A percentile compares a stretch with the other conserved stretches of the same genome.
Evolutionary conservation across 2,329 filamentous ascomycete genomes (phyloP).

Genomic region (Pseudogymnoascus sp.): DNA sequence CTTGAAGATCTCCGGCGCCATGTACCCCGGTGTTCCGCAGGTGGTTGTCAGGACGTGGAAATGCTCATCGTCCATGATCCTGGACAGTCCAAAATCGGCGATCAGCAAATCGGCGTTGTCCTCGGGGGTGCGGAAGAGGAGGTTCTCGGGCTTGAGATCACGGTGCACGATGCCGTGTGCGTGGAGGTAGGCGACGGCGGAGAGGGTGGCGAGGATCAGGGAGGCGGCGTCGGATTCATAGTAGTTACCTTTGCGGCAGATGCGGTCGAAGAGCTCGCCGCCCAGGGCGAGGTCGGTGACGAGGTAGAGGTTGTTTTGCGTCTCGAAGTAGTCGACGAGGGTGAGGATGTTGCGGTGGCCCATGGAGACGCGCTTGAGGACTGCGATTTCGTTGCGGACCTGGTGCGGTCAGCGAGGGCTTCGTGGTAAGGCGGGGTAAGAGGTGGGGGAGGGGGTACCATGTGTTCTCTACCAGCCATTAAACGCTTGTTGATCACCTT

Average conservation of each 20-base stretch:
- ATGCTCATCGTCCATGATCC: slow-evolving; percentile 98
- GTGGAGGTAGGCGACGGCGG: slow-evolving; percentile 96
- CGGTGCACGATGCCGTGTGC: slow-evolving; percentile 98
- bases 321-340: slow-evolving; percentile 98
- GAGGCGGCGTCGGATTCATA: slow-evolving; percentile 96
- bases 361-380: slow-evolving; percentile 97
- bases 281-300: slow-evolving; percentile 95
- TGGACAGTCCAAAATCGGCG: slow-evolving; percentile 83
- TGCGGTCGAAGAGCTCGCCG: slow-evolving; percentile 95
- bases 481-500: slow-evolving; percentile 99
- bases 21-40: slow-evolving; percentile 95
- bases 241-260: slow-evolving; percentile 97
- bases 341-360: slow-evolving; percentile 97
- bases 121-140: slow-evolving; percentile 93
- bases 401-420: too few species aligned
- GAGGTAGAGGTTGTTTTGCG: slow-evolving; percentile 98
- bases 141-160: slow-evolving; percentile 94
- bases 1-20: slow-evolving; percentile 99
- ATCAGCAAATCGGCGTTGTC: slow-evolving; percentile 96
- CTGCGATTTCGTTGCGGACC: slow-evolving; percentile 96
- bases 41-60: slow-evolving; percentile 97
- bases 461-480: slow-evolving; percentile 96
- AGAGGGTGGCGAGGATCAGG: slow-evolving; percentile 87
- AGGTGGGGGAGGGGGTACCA: too few species aligned
- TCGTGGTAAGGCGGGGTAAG: too few species aligned